Base-by-base conservation (phyloP, 306 rosid species). In the Cicer yamashitae region DNA sequence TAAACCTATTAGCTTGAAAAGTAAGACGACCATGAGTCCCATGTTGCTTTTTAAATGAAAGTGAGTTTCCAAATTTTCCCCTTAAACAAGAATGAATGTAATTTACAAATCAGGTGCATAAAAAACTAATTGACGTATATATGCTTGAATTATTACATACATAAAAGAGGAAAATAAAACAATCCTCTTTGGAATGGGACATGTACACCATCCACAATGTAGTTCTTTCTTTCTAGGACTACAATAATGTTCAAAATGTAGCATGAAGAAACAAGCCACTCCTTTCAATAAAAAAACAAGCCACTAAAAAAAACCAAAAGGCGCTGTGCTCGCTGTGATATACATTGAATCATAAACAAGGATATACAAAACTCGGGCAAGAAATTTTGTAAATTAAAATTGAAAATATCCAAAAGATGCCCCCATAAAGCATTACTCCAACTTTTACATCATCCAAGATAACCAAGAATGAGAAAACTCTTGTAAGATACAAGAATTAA, bases 361-460 rank as follows among this genome's bases (percentile, higher is more conserved):
- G 37, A 64, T 64, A 64, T 64, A 38, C 37, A 88, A 93, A 91
- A 47, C 85, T 82, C 67, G 37, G 82, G 75, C 88, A 87, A 78
- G 83, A 87, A 76, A 22, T 13, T 5, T n/a, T 65, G 51, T 10
- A 14, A 77, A 1, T 22, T 51, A 14, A 77, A 45, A 72, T 52
- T 17, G 9, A 52, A 40, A 70, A 62, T 68, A 66, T 58, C 78
- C 56, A 17, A 73, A 57, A 22, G 34, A 61, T 25, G 76, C 80
- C 75, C 79, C 53, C 80, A 38, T 52, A 48, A 44, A 67, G 57
- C 82, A 75, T 61, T 72, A 79, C 84, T 67, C 39, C 5, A 47
- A 67, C 48, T 54, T 58, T 58, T 15, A 17, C 53, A 53, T 43
- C 48, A 60, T 41, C 51, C 34, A 37, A 39, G 53, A 50, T 22